Evolutionary conservation across 176 grass and related monocot species (phyloP).

Genomic region (Areca catechu): DNA sequence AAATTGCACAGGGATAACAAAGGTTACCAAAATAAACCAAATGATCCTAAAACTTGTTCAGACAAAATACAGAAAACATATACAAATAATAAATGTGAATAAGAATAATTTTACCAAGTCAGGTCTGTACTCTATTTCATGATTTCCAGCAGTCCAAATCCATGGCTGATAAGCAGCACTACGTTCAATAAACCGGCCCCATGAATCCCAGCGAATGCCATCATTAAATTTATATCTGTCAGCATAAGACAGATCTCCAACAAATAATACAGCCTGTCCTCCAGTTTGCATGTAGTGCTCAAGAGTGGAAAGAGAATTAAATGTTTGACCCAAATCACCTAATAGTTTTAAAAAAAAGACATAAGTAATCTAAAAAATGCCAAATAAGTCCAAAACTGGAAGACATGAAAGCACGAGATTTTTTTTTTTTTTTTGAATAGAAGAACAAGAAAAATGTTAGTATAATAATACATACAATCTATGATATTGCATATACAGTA

Average conservation of each 20-base stretch:
- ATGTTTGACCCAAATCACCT: constrained; percentile 98
- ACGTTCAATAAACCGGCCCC: constrained; percentile 67
- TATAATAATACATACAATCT: too few species aligned
- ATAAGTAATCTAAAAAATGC: neutral
- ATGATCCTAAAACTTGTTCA: too few species aligned
- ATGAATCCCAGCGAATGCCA: constrained; percentile 85
- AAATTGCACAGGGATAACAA: too few species aligned
- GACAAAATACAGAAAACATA: constrained; percentile 1
- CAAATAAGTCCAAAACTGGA: too few species aligned
- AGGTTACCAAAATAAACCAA: too few species aligned
- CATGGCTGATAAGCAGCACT: constrained; percentile 86
- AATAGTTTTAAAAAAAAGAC: neutral
- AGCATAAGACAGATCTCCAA: constrained; percentile 92
- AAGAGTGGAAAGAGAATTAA: constrained; percentile 92
- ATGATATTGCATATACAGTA: too few species aligned
- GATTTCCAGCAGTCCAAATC: constrained; percentile 86
- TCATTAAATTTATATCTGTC: constrained; percentile 83
- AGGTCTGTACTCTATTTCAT: constrained; percentile 94
- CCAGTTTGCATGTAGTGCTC: constrained; percentile 75
- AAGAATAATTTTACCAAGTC: constrained; percentile 50
- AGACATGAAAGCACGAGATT: too few species aligned
- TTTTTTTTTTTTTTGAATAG: too few species aligned
- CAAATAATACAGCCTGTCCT: constrained; percentile 67
- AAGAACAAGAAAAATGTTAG: too few species aligned
- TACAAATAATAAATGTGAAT: neutral